Conservation (phyloP, 139 green algal species). For the Pseudopediastrum boryanum region DNA sequence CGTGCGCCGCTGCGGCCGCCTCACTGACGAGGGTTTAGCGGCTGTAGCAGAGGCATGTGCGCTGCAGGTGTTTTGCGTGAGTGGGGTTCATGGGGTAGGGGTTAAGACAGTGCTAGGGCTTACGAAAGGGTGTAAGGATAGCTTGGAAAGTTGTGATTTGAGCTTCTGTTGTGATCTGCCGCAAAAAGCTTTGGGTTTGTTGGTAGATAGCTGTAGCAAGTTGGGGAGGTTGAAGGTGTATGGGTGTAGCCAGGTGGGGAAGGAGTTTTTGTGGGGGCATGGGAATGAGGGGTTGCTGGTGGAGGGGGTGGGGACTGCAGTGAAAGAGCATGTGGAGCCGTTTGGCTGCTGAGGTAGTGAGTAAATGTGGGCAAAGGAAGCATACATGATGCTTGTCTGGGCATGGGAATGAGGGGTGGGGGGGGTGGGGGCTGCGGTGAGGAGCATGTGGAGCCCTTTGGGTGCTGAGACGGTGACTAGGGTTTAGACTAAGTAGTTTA, state of each 20-base stretch:
- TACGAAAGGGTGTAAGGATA: background rate
- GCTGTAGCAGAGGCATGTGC: conserved; percentile 33
- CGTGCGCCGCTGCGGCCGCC: conserved; percentile 46
- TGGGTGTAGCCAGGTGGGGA: conserved; percentile 51
- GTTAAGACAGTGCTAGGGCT: background rate
- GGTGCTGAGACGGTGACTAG: too few species aligned
- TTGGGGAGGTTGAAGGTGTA: conserved; percentile 45
- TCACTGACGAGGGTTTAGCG: conserved; percentile 54
- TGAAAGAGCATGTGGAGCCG: background rate
- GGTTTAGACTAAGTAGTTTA: too few species aligned
- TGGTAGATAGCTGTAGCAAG: conserved; percentile 50
- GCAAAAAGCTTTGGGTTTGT: conserved; percentile 43
- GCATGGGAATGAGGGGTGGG: too few species aligned
- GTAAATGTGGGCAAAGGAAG: too few species aligned
- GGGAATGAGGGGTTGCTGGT: conserved; percentile 39
- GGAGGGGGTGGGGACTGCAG: conserved; percentile 4
- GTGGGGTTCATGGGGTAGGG: conserved; percentile 34
- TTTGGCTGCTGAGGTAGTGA: background rate
- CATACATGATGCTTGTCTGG: too few species aligned
- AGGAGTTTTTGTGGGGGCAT: conserved; percentile 56
- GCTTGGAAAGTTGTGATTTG: conserved; percentile 56
- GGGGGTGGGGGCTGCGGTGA: too few species aligned
- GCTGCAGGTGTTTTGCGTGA: conserved; percentile 46
- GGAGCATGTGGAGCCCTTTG: too few species aligned
- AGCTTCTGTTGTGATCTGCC: conserved; percentile 54